A percentile compares a stretch with the other conserved stretches of the same genome.
These are phyloP conservation scores for Bolboschoenoplectus hybrid DNA, from an alignment of 202 grass and related monocot genomes.

Conservation along the genomic window DNA sequence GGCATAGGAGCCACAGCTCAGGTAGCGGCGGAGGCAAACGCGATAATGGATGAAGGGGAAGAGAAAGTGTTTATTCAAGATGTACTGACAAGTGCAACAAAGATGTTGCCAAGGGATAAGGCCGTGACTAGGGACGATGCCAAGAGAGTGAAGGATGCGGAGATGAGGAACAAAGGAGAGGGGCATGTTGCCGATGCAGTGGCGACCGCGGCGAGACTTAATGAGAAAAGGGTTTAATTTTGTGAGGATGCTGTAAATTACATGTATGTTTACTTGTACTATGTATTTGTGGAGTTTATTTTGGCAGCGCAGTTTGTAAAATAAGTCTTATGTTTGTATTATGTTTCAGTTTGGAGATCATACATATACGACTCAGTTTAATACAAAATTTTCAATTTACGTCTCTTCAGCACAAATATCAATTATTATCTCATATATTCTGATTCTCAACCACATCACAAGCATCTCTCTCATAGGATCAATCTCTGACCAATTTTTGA, in stretches of 20 bases:
- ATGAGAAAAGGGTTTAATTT: background rate
- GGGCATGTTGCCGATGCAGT: background rate
- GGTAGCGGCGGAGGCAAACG: background rate
- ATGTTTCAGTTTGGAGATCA: background rate
- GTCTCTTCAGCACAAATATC: background rate
- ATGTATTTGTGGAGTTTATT: background rate
- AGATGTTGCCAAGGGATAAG: background rate
- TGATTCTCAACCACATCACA: background rate
- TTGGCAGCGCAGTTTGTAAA: background rate
- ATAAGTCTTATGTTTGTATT: background rate
- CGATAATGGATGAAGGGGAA: background rate
- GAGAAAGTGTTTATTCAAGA: background rate
- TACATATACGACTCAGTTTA: too few relatives aligned
- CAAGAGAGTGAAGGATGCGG: background rate
- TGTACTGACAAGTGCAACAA: background rate
- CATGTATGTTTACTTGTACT: background rate
- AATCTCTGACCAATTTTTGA: background rate
- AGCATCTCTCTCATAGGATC: background rate
- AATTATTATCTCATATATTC: background rate
- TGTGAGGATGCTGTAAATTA: background rate
- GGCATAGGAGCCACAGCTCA: background rate
- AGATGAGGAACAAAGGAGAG: background rate
- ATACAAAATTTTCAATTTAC: too few relatives aligned
- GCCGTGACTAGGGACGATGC: background rate
- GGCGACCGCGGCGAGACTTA: background rate